phyloP scores from a whole-genome alignment of 2,329 filamentous ascomycete genomes.

The Davidsoniella eucalypti region DNA sequence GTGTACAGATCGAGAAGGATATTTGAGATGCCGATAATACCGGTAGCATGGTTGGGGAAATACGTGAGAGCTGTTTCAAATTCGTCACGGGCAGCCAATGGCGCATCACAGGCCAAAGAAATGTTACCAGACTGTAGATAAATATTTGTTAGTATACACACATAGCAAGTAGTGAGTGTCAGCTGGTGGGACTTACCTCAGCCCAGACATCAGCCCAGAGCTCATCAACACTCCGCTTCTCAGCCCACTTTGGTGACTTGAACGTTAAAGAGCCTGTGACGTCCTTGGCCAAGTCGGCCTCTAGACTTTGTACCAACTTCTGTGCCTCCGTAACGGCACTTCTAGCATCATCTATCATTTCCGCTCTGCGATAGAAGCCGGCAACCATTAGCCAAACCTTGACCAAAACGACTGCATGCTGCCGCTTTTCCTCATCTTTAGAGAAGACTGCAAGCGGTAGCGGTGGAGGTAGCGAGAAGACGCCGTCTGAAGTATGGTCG shows the following conservation, averaged over 20 bases:
- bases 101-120: constrained; percentile 40
- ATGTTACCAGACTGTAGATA: constrained; percentile 47
- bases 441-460: constrained; percentile 38
- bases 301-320: constrained; percentile 55
- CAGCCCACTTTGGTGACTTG: constrained; percentile 56
- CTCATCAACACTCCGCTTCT: constrained; percentile 66
- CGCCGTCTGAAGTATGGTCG: constrained; percentile 24
- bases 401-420: constrained; percentile 41
- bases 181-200: constrained; percentile 41
- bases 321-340: constrained; percentile 69
- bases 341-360: constrained; percentile 61
- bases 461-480: constrained; percentile 29
- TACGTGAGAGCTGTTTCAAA: constrained; percentile 74
- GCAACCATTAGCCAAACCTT: constrained; percentile 85
- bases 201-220: constrained; percentile 70
- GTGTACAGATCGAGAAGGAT: constrained; percentile 76
- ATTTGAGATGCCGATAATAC: constrained; percentile 68
- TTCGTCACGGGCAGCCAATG: constrained; percentile 53
- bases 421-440: constrained; percentile 33
- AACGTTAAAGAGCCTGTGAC: constrained; percentile 45
- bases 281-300: constrained; percentile 47
- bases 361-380: constrained; percentile 69
- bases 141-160: constrained; percentile 18
- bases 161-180: background rate
- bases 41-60: constrained; percentile 61